Evolutionary conservation across 2,329 filamentous ascomycete genomes (phyloP), one percentile per base, ranked within the genome.

Genomic region (Aureobasidium pullulans): DNA sequence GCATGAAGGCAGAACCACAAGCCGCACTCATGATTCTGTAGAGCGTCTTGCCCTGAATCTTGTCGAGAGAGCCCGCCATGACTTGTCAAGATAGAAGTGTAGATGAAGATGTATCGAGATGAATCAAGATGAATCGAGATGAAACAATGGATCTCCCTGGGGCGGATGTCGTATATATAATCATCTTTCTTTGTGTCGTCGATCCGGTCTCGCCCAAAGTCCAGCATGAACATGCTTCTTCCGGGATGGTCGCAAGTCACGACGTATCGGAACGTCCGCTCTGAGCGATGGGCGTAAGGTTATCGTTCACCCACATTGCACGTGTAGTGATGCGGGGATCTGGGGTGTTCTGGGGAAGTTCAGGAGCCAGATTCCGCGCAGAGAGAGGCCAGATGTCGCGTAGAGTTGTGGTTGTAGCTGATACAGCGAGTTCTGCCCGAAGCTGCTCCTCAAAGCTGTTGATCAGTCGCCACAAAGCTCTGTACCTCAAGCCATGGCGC

Each of bases 1-100:
- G 63, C 61, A 66, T 62, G 61, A 68, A 70, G 23, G 67, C 66
- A 46, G 66, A 59, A 37, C 66, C 64, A 58, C 67, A 69, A 47
- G 64, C 65, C 13, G 64, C 62, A 56, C 65, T 67, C 67, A 68
- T 68, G 13, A 66, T 62, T 44, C 62, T 63, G 62, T 69, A 69
- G 36, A 69, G 64, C 34, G 64, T 40, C 43, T 64, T 64, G 48
- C 67, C 67, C 60, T 68, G 62, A 6, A 69, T 43, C 7, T 61
- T 61, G 32, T 57, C 49, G 40, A 65, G 60, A 34, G 19, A 46
- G 42, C 53, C 32, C 6, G 23, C 34, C 36, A 52, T 47, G 36
- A 16, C 11, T 32, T 8, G 2, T 32, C n/a, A 6, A 34, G 16
- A 11, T 32, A 8, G 16, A 49, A 28, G 16, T 19, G 15, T 39